Evolutionary conservation across 106 monocot species (phyloP), one percentile per base, ranked within the genome.

Genomic region (Triglochin maritima): DNA sequence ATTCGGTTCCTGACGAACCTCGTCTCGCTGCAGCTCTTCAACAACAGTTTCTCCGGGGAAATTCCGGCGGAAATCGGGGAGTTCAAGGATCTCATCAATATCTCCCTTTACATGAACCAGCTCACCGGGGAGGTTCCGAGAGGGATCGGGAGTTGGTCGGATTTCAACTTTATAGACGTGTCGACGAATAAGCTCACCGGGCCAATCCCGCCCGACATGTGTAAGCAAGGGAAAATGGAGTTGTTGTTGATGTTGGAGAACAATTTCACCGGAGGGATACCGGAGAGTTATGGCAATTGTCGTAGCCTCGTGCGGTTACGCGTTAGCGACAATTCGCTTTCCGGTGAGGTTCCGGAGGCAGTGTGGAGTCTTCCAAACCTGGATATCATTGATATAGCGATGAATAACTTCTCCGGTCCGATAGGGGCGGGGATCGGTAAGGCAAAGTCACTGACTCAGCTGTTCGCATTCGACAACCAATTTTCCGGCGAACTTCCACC

Each of bases 141-240:
- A 2, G 81, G 84, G 2, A 42, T 95, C 11, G 90, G 87, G 56
- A 79, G 44, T 52, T 80, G 75, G 17, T 62, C 83, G 0, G 85
- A 73, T 3, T 68, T 90, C 2, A 49, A 70, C 56, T 63, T 70
- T 16, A 66, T 95, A 14, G 87, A 90, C 64, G 49, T 90, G 5
- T 87, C 95, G 0, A 17, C 64, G 46, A 96, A 90, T n/a, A 56
- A 44, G 9, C 64, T 96, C 68, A 70, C 87, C 16, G 95, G 90
- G 0, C 69, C 79, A 70, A 85, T 95, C 50, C 87, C 94, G 4
- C 56, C 79, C 13, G 71, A 71, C 3, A 57, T 93, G 9, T 93
- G 93, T 64, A 80, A 79, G 16, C 72, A 69, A 47, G 89, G 86
- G 3, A 17, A 47, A 9, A 62, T 93, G 3, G 48, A 80, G 64